Base-by-base conservation (phyloP, 331 rosid species). In the Telfairia occidentalis region DNA sequence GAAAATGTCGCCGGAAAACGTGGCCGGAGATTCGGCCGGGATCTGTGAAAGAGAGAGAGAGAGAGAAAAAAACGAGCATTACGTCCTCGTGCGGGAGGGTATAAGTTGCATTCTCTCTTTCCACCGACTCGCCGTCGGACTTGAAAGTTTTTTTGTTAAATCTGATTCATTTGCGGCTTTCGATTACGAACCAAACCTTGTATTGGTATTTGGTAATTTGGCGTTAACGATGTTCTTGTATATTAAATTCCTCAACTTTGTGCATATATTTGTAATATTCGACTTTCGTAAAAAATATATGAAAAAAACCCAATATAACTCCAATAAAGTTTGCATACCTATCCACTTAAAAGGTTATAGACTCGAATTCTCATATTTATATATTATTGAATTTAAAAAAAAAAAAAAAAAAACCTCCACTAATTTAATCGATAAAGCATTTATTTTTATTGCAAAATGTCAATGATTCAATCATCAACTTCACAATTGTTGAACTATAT, bases 91-190 rank as follows among this genome's bases (percentile, higher is more conserved):
- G 77, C 61, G 70, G 73, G 49, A 32, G 57, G 64, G 83, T 34
- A 45, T 63, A 9, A 77, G 69, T 7, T 30, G 42, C 16, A 28
- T n/a, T 69, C 43, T 75, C 78, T 37, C 60, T 60, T 61, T 46
- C 67, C 86, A 84, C 92, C 92, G 96, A 90, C 96, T 83, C 15
- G 37, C 42, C 61, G 79, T 82, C 84, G 90, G 90, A 84, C 85
- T 78, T 83, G 71, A 84, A 83, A 70, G 23, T 4, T 72, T 13
- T 75, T 32, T 75, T 64, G 38, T 78, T 12, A 71, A 63, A 52
- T 80, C 23, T 46, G 78, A 23, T 66, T 78, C 72, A 81, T 82
- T 81, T 76, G 43, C 16, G 76, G n/a, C 70, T 81, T 81, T 77
- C 75, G 79, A 81, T 81, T 82, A 67, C 76, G 75, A 65, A 78